Conservation (phyloP, 2,329 filamentous ascomycete genomes). For the Epichloe festucae region DNA sequence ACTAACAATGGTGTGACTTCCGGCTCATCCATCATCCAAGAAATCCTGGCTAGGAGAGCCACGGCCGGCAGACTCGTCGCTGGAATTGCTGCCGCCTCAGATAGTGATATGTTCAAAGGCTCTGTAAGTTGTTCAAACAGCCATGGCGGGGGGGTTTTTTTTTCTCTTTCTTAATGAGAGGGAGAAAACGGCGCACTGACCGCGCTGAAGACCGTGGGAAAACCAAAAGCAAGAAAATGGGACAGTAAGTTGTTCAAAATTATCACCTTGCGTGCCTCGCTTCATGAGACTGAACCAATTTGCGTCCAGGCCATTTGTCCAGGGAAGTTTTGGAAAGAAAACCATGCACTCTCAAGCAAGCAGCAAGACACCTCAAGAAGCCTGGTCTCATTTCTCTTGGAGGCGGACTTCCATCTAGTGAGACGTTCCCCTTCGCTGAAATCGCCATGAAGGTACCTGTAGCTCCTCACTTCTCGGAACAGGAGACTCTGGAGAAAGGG, state of each 20-base stretch:
- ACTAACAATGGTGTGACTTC: slow-evolving; percentile 1
- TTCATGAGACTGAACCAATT: not conserved
- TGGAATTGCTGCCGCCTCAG: slow-evolving; percentile 62
- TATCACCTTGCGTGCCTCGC: not conserved
- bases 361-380: slow-evolving; percentile 64
- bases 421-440: slow-evolving; percentile 85
- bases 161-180: too few relatives aligned
- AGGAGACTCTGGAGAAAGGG: slow-evolving; percentile 48
- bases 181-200: not conserved
- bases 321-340: slow-evolving; percentile 50
- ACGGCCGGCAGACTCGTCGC: slow-evolving; percentile 62
- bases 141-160: too few relatives aligned
- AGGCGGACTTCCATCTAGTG: slow-evolving; percentile 74
- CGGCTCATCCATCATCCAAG: slow-evolving; percentile 15
- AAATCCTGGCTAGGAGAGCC: slow-evolving; percentile 33
- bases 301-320: slow-evolving; percentile 39
- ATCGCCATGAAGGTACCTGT: slow-evolving; percentile 61
- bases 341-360: slow-evolving; percentile 67
- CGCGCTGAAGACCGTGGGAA: slow-evolving; percentile 28
- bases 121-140: slow-evolving; percentile 32
- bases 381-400: slow-evolving; percentile 85
- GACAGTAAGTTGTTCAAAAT: slow-evolving; percentile 49
- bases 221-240: slow-evolving; percentile 71
- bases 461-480: slow-evolving; percentile 56
- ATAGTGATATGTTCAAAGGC: slow-evolving; percentile 75